A percentile compares a stretch with the other conserved stretches of the same genome.
Conservation (phyloP, 179 eudicot genomes). For the Beta lomatogona region DNA sequence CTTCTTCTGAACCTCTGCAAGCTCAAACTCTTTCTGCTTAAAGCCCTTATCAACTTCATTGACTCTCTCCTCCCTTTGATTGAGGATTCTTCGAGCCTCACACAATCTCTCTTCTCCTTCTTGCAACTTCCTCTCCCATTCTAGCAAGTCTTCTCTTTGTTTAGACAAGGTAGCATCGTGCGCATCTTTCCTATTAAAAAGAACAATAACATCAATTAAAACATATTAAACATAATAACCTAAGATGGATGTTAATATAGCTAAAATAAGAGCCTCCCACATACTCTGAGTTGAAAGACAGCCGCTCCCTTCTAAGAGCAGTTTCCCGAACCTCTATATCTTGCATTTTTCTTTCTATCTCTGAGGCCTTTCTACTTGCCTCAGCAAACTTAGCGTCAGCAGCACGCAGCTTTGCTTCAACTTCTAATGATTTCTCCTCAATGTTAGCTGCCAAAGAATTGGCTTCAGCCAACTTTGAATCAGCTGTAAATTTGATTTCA, state of each 20-base stretch:
- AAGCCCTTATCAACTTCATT: slow-evolving; percentile 56
- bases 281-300: slow-evolving; percentile 80
- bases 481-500: slow-evolving; percentile 66
- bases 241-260: background rate
- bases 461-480: slow-evolving; percentile 74
- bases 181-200: slow-evolving; percentile 60
- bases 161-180: slow-evolving; percentile 61
- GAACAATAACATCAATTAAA: background rate
- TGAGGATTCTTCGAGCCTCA: slow-evolving; percentile 64
- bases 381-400: slow-evolving; percentile 88
- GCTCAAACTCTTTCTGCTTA: slow-evolving; percentile 63
- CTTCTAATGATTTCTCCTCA: slow-evolving; percentile 70
- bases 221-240: background rate
- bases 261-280: slow-evolving; percentile 17
- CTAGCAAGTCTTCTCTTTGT: slow-evolving; percentile 78
- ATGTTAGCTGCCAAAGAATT: slow-evolving; percentile 68
- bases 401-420: slow-evolving; percentile 68
- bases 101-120: slow-evolving; percentile 81
- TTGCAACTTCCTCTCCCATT: slow-evolving; percentile 89
- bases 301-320: slow-evolving; percentile 68
- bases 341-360: slow-evolving; percentile 75
- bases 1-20: slow-evolving; percentile 59
- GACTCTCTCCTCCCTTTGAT: slow-evolving; percentile 69
- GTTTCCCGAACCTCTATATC: slow-evolving; percentile 78
- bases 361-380: slow-evolving; percentile 73